phyloP scores from a whole-genome alignment of 768 basidiomycete genomes.

The Boletus coccyginus region DNA sequence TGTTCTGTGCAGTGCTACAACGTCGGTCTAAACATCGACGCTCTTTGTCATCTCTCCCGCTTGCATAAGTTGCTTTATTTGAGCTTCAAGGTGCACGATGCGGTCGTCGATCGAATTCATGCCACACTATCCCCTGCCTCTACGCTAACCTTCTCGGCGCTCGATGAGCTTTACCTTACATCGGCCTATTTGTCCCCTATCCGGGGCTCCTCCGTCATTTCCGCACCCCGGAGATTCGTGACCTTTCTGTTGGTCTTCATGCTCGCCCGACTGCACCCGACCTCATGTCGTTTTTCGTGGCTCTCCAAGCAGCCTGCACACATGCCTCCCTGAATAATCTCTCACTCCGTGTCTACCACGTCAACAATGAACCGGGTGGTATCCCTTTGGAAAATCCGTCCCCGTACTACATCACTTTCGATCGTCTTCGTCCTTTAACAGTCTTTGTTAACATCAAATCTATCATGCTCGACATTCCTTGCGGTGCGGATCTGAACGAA shows the following conservation, averaged over 20 bases:
- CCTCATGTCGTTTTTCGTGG: slow-evolving; percentile 4
- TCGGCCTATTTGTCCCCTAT: not conserved
- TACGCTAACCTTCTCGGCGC: slow-evolving; percentile 1
- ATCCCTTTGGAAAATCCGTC: not conserved
- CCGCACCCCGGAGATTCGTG: not conserved
- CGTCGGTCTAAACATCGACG: not conserved
- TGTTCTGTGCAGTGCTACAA: not conserved
- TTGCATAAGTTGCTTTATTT: not conserved
- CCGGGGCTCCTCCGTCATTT: not conserved
- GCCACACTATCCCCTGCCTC: not conserved
- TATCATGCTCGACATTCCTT: not conserved
- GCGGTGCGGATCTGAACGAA: slow-evolving; percentile 3
- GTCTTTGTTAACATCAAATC: slow-evolving; percentile 5
- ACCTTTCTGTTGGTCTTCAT: not conserved
- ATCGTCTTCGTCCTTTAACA: not conserved
- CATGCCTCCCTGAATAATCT: not conserved
- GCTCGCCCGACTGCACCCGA: not conserved
- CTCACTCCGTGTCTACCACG: not conserved
- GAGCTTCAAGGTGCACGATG: not conserved
- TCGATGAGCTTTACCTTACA: not conserved
- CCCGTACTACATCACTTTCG: not conserved
- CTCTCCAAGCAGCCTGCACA: not conserved
- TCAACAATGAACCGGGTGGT: not conserved
- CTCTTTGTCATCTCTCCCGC: slow-evolving; percentile 4
- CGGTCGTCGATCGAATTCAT: not conserved